phyloP scores from a whole-genome alignment of 345 rosid species.

The Bretschneidera sinensis region DNA sequence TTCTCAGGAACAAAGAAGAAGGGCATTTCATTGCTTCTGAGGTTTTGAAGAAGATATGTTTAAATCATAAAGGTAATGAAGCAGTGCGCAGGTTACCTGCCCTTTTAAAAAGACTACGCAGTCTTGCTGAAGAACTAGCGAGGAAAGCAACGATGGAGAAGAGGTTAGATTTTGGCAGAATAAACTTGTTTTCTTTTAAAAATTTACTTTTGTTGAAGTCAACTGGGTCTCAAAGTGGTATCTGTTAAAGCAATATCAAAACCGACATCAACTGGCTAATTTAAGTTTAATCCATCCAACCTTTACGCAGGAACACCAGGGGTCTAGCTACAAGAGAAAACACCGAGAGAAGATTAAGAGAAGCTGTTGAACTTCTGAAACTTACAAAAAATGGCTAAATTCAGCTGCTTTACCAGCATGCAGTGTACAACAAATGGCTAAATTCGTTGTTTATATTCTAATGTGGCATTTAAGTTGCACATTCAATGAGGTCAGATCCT shows the following conservation, averaged over 20 bases:
- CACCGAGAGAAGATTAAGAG: constrained; percentile 54
- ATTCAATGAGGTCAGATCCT: no score
- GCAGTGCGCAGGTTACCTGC: constrained; percentile 50
- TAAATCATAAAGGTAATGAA: constrained; percentile 40
- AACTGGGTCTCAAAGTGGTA: background rate
- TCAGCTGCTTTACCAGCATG: background rate
- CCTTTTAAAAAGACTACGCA: constrained; percentile 55
- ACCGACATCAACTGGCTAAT: background rate
- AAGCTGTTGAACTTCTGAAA: constrained; percentile 52
- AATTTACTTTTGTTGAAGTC: background rate
- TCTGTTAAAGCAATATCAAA: background rate
- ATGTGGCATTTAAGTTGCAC: no score
- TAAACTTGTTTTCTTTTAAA: constrained; percentile 1
- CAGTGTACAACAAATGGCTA: no score
- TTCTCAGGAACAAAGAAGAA: constrained; percentile 85
- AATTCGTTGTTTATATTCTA: no score
- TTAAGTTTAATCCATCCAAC: background rate
- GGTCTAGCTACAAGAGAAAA: constrained; percentile 38
- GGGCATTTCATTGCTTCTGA: constrained; percentile 71
- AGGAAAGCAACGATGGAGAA: constrained; percentile 52
- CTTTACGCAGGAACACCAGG: constrained; percentile 44
- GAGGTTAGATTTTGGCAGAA: constrained; percentile 27
- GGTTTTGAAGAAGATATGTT: constrained; percentile 63
- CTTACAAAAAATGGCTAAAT: constrained; percentile 18
- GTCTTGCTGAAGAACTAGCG: constrained; percentile 63